phyloP scores from a whole-genome alignment of 129 eudicot genomes.

The Heracleum sosnowskyi region DNA sequence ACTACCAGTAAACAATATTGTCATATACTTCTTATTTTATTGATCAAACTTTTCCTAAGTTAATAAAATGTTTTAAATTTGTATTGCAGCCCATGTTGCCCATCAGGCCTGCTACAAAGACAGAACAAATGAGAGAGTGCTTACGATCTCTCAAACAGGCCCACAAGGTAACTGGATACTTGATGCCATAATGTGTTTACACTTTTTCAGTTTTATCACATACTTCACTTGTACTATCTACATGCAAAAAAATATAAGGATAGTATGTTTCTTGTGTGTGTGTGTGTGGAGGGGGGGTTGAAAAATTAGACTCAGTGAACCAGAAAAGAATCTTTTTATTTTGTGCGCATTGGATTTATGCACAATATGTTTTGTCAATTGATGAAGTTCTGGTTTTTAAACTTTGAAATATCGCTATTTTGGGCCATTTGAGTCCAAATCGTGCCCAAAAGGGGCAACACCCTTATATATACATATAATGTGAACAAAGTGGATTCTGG shows the following conservation, averaged over 20 bases:
- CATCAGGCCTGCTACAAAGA: constrained; percentile 77
- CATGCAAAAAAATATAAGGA: not conserved
- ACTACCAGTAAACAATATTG: not conserved
- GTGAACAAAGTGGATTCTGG: not conserved
- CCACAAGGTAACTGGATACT: constrained; percentile 48
- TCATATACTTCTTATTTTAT: not conserved
- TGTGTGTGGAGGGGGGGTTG: not conserved
- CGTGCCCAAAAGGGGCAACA: too few relatives aligned
- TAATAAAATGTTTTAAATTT: not conserved
- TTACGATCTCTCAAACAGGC: constrained; percentile 68
- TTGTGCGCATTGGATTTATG: not conserved
- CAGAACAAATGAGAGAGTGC: constrained; percentile 95
- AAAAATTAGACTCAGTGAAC: not conserved
- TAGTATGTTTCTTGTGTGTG: not conserved
- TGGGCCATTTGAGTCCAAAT: too few relatives aligned
- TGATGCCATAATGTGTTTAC: not conserved
- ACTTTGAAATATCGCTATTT: too few relatives aligned
- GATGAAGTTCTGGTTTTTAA: too few relatives aligned
- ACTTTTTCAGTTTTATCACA: not conserved
- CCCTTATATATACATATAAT: too few relatives aligned
- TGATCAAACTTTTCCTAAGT: not conserved
- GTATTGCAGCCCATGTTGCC: constrained; percentile 64
- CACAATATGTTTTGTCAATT: not conserved
- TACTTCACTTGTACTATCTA: not conserved
- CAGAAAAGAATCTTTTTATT: not conserved